These are phyloP conservation scores for Ustilago curta DNA, from an alignment of 1,284 basidiomycete species.

Conservation along the genomic window DNA sequence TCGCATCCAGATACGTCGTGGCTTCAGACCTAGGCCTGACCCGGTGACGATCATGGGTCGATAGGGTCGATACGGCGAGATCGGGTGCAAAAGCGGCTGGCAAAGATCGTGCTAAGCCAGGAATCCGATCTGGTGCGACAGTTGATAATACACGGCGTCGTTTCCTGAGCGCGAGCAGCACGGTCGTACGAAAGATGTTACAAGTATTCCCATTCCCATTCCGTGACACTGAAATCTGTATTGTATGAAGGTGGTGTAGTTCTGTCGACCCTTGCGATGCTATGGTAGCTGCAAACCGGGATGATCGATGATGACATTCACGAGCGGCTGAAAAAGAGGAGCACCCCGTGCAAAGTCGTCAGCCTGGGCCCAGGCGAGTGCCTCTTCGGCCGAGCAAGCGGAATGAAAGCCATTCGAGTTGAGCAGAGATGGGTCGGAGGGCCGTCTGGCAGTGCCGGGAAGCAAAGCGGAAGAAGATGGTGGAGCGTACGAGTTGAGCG, in stretches of 20 bases:
- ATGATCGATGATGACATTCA: conserved; percentile 43
- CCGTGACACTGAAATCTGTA: neutral
- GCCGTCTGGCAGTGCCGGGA: conserved; percentile 1
- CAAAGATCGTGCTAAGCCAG: neutral
- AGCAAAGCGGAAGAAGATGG: conserved; percentile 6
- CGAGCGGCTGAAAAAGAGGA: conserved; percentile 47
- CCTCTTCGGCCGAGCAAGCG: conserved; percentile 21
- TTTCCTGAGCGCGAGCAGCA: neutral
- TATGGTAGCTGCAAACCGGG: conserved; percentile 21
- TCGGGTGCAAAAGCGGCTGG: neutral
- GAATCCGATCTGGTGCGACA: neutral
- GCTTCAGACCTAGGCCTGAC: neutral
- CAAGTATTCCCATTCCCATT: neutral
- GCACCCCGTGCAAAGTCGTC: conserved; percentile 55
- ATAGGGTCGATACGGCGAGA: neutral
- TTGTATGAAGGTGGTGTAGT: neutral
- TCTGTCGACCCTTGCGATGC: neutral
- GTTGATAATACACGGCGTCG: neutral
- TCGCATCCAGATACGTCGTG: neutral
- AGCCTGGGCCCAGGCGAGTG: conserved; percentile 44
- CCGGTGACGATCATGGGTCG: neutral
- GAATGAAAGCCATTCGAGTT: neutral
- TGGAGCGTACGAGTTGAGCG: conserved; percentile 4
- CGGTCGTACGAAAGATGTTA: neutral
- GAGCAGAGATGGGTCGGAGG: conserved; percentile 9